Conservation (phyloP, 2,329 filamentous ascomycete genomes). For the Pezicula carpinea region DNA sequence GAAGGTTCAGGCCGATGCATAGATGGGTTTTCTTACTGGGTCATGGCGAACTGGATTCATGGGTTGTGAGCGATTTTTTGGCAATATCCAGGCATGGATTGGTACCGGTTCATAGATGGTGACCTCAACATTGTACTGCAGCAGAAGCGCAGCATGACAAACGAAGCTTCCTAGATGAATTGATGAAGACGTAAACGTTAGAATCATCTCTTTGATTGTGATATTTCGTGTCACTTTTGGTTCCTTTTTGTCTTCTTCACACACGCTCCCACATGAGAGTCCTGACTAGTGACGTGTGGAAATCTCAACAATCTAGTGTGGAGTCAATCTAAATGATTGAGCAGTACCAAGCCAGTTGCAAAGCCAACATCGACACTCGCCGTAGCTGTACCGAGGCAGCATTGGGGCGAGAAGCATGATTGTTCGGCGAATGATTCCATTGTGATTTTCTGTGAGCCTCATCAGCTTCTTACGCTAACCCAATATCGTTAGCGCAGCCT, state of each 20-base stretch:
- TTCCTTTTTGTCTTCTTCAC: too few relatives aligned
- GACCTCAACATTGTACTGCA: conserved; percentile 2
- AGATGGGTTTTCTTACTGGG: conserved; percentile 6
- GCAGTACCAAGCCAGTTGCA: too few relatives aligned
- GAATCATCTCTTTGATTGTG: not conserved
- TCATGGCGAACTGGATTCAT: conserved; percentile 3
- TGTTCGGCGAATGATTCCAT: too few relatives aligned
- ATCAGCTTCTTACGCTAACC: not conserved
- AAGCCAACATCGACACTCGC: too few relatives aligned
- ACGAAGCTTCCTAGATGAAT: not conserved
- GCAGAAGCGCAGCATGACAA: not conserved
- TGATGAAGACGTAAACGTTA: not conserved
- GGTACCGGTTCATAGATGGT: not conserved
- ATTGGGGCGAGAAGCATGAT: too few relatives aligned
- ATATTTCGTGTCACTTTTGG: not conserved
- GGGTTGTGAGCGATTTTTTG: conserved; percentile 11
- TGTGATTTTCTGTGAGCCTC: not conserved
- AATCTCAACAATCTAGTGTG: not conserved
- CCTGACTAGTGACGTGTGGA: too few relatives aligned
- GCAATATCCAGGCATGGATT: not conserved
- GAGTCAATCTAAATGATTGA: too few relatives aligned
- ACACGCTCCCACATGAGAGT: too few relatives aligned
- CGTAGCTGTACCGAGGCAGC: too few relatives aligned
- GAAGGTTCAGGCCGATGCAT: conserved; percentile 63
- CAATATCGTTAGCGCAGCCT: not conserved